Conservation (phyloP, 148 eudicot species). For the Dianthus caryophyllus region DNA sequence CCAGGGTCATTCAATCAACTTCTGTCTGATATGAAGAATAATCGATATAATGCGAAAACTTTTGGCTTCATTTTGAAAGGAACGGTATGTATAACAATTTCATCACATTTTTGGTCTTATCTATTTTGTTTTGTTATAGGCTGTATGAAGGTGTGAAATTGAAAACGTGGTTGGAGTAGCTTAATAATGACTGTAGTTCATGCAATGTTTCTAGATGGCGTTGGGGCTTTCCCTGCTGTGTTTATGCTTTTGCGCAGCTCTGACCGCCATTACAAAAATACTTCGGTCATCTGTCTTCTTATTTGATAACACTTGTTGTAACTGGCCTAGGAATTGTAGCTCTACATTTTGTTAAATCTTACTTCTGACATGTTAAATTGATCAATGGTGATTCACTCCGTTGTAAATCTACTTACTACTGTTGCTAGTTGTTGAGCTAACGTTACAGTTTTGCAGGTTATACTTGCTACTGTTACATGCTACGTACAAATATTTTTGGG, state of each 20-base stretch:
- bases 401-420: not conserved
- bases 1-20: slow-evolving; percentile 80
- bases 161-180: not conserved
- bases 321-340: not conserved
- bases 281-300: not conserved
- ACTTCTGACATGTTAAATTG: not conserved
- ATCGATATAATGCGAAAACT: slow-evolving; percentile 68
- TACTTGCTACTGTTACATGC: not conserved
- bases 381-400: too few relatives aligned
- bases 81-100: slow-evolving; percentile 54
- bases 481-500: too few relatives aligned
- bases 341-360: not conserved
- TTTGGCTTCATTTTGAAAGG: slow-evolving; percentile 84
- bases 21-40: slow-evolving; percentile 78
- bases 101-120: not conserved
- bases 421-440: not conserved
- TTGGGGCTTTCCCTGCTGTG: not conserved
- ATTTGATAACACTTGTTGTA: not conserved
- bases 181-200: not conserved
- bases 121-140: not conserved
- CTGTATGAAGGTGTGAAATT: not conserved
- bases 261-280: too few relatives aligned
- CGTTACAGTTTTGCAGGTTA: not conserved
- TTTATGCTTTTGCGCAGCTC: not conserved
- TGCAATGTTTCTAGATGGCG: not conserved